Percentiles rank a stretch among this genome's conserved stretches.
Conservation (phyloP, 1,139 yeast genomes). For the Nakaseomyces glabratus region DNA sequence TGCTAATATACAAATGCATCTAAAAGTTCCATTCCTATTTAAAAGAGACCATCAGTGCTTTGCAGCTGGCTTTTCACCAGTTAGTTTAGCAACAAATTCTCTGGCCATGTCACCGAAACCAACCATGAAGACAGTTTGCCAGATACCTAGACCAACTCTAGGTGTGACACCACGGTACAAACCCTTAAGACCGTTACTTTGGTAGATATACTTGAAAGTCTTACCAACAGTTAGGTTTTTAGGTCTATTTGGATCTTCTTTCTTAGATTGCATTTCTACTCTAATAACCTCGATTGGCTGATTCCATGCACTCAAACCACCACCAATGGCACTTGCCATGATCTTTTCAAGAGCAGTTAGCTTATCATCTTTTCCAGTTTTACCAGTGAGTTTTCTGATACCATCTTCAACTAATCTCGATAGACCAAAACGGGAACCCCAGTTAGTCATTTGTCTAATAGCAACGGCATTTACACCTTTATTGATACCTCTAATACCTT, state of each 20-base stretch:
- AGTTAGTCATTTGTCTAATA: constrained; percentile 94
- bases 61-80: constrained; percentile 47
- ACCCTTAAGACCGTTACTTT: constrained; percentile 77
- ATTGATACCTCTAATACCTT: constrained; percentile 90
- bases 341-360: constrained; percentile 73
- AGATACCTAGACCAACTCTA: constrained; percentile 88
- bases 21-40: no score
- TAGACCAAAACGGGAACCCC: constrained; percentile 97
- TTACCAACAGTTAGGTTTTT: constrained; percentile 75
- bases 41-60: no score
- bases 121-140: constrained; percentile 99
- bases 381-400: constrained; percentile 56
- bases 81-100: constrained; percentile 49
- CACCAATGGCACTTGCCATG: constrained; percentile 83
- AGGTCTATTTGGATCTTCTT: constrained; percentile 89
- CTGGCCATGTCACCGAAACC: constrained; percentile 94
- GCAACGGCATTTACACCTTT: constrained; percentile 99
- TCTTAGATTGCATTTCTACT: constrained; percentile 95
- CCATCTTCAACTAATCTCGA: constrained; percentile 85
- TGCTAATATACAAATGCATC: no score
- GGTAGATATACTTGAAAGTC: constrained; percentile 75
- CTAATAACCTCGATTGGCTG: constrained; percentile 97
- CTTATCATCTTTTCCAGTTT: constrained; percentile 48
- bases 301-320: constrained; percentile 97
- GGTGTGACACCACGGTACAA: constrained; percentile 95